Base-by-base conservation (phyloP, 2,329 filamentous ascomycete genomes). In the Sporothrix variecibatus region DNA sequence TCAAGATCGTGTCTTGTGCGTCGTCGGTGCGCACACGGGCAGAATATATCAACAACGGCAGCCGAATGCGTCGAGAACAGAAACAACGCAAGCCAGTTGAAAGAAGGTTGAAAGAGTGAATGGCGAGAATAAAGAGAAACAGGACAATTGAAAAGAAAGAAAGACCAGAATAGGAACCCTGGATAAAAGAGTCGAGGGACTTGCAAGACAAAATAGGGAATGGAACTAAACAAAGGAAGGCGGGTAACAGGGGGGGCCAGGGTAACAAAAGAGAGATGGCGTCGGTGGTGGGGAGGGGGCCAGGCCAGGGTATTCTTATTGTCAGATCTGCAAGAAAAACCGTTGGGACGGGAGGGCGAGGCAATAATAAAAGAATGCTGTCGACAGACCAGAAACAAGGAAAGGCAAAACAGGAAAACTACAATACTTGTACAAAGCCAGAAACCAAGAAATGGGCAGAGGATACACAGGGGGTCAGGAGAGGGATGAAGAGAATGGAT, bases 261-360 rank as follows among this genome's bases (percentile, higher is more conserved):
- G 26, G 26, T 26, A 72, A 56, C 31, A 56, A 69, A 73, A 64
- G 11, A 60, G 8, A 68, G 31, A 38, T 60, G 38, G 64, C 8
- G 49, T 40, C 38, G 64, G 43, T 40, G 40, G 26, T 46, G 56
- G 62, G 40, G 26, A 46, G 23, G 56, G 23, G 12, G 31, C 28
- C 12, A 28, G 53, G 46, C 56, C 34, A 56, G 56, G 46, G 49
- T 43, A 20, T 40, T 40, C 31, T 34, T 72, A 46, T 53, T 49
- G 70, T 51, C 40, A 60, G 40, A 64, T 64, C 70, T 69, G 67
- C 67, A 38, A 51, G 26, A 56, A 53, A 51, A 67, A 53, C 51
- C 46, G 71, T 72, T 72, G 71, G 60, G 71, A 67, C 60, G 31
- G 58, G 20, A 34, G 43, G 58, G 70, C 58, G 43, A 62, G 70